Conservation (phyloP, 495 filamentous ascomycete species). For the Podospora conica region DNA sequence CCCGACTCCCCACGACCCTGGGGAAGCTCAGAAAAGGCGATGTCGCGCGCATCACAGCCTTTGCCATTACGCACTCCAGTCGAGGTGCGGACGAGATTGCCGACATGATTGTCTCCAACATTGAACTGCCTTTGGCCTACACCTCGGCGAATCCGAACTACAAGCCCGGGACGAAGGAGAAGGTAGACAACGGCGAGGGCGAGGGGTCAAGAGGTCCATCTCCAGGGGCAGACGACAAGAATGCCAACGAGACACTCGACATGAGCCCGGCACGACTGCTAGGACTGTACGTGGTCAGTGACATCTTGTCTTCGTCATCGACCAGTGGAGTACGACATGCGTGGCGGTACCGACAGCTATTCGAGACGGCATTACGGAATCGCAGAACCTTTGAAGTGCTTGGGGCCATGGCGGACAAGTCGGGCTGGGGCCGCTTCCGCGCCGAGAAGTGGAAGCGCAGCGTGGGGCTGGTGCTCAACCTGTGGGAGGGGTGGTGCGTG, state of each 20-base stretch:
- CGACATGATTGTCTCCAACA: conserved; percentile 75
- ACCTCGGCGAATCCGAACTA: conserved; percentile 45
- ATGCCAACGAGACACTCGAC: conserved; percentile 43
- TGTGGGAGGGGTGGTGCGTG: conserved; percentile 89
- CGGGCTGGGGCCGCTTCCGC: conserved; percentile 75
- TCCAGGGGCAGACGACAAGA: conserved; percentile 33
- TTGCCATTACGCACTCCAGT: conserved; percentile 80
- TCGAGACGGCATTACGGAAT: conserved; percentile 66
- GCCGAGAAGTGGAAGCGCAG: conserved; percentile 89
- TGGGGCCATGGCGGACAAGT: conserved; percentile 67
- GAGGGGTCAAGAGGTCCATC: conserved; percentile 30
- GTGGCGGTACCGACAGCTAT: conserved; percentile 84
- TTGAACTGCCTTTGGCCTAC: conserved; percentile 67
- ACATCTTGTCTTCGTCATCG: conserved; percentile 80
- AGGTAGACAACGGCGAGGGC: conserved; percentile 27
- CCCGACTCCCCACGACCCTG: conserved; percentile 71
- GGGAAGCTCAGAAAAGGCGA: conserved; percentile 76
- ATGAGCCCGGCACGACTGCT: conserved; percentile 69
- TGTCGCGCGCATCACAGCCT: conserved; percentile 77
- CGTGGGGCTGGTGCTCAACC: conserved; percentile 60
- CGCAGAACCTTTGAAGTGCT: conserved; percentile 74
- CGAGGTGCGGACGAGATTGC: conserved; percentile 81
- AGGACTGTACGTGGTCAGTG: conserved; percentile 78
- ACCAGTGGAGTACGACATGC: conserved; percentile 79
- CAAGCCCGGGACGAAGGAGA: conserved; percentile 36